These are phyloP conservation scores for Phytopythium litorale DNA, from an alignment of 352 stramenopile species.

Conservation along the genomic window DNA sequence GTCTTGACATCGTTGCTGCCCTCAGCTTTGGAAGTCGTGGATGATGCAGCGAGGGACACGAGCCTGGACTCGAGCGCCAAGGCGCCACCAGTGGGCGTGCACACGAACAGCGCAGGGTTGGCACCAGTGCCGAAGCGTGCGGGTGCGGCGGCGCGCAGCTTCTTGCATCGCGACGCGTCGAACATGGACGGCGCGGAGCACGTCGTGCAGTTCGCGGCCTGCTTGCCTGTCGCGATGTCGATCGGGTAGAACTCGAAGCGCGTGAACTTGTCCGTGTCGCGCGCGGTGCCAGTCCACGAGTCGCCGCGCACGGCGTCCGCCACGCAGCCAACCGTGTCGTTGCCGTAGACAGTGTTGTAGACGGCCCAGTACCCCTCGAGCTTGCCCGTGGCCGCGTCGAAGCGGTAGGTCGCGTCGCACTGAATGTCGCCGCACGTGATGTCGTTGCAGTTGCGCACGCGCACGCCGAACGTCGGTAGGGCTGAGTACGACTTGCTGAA, in stretches of 20 bases:
- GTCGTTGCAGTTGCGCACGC: slow-evolving; percentile 9
- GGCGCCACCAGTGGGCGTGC: slow-evolving; percentile 5
- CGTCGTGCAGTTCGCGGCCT: slow-evolving; percentile 1
- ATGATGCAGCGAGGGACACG: not conserved
- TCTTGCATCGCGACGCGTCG: slow-evolving; percentile 1
- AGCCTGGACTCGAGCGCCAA: slow-evolving; percentile 6
- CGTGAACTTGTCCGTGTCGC: slow-evolving; percentile 74
- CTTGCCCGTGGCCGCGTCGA: slow-evolving; percentile 9
- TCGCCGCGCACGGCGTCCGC: slow-evolving; percentile 5
- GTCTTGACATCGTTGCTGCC: not conserved
- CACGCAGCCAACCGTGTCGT: slow-evolving; percentile 5
- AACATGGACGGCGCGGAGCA: slow-evolving; percentile 7
- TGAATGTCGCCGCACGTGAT: slow-evolving; percentile 7
- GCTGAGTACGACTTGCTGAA: slow-evolving; percentile 5
- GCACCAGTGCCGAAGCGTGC: slow-evolving; percentile 5
- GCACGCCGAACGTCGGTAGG: slow-evolving; percentile 4
- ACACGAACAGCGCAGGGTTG: slow-evolving; percentile 7
- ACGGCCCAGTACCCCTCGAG: slow-evolving; percentile 8
- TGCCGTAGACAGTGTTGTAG: slow-evolving; percentile 7
- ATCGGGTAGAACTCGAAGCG: slow-evolving; percentile 81
- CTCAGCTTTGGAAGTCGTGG: not conserved
- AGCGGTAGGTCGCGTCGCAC: slow-evolving; percentile 11
- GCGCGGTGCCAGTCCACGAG: slow-evolving; percentile 24
- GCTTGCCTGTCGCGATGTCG: slow-evolving; percentile 5
- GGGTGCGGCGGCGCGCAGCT: slow-evolving; percentile 1